These are phyloP conservation scores for Fraxinus excelsior DNA, from an alignment of 257 asterid species.

Conservation along the genomic window DNA sequence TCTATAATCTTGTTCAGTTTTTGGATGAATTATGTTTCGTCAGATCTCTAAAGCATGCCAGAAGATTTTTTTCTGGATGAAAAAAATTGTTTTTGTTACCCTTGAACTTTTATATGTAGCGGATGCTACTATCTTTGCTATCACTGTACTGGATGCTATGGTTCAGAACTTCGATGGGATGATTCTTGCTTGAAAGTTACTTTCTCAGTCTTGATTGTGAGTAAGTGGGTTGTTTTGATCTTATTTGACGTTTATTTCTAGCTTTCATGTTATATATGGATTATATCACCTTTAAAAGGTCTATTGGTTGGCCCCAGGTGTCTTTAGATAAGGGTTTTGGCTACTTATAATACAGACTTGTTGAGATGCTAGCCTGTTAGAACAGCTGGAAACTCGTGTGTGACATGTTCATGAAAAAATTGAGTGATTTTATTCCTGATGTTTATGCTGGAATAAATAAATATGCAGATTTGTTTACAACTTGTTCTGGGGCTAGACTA, in stretches of 20 bases:
- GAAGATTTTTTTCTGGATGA: no score
- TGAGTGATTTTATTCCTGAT: constrained; percentile 14
- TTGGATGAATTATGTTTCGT: neutral
- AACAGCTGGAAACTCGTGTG: no score
- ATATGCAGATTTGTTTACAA: neutral
- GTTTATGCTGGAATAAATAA: constrained; percentile 15
- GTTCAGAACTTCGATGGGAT: neutral
- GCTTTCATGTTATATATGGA: no score
- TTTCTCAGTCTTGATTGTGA: neutral
- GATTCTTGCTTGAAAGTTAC: neutral
- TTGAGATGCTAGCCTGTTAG: no score
- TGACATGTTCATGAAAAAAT: no score
- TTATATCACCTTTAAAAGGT: neutral
- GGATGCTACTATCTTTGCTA: neutral
- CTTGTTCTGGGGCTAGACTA: neutral
- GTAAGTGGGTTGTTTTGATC: no score
- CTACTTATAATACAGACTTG: neutral
- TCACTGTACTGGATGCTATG: neutral
- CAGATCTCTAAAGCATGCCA: neutral
- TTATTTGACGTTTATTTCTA: no score
- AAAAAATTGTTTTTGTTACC: no score
- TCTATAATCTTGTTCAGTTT: neutral
- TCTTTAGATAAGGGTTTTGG: neutral
- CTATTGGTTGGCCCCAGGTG: neutral
- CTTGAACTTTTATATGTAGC: neutral